Base-by-base conservation (phyloP, 345 rosid species). In the Lagerstroemia speciosa region DNA sequence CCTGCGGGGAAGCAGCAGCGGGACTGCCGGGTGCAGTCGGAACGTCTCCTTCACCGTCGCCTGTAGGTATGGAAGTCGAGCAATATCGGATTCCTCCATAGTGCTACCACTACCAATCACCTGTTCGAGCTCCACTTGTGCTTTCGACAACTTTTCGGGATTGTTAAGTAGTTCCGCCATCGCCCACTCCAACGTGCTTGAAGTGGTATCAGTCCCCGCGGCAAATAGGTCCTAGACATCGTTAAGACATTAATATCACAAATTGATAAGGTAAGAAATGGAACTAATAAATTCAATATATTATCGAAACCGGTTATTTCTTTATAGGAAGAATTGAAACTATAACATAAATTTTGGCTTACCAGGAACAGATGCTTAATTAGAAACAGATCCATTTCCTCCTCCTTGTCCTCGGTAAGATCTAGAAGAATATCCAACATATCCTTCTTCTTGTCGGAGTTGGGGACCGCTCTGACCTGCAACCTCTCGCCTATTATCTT, bases 161-260 rank as follows among this genome's bases (percentile, higher is more conserved):
- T 74, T 73, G 1, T 43, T 65, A 24, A 86, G 77, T 19, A 84
- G 27, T 57, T 86, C 91, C 3, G 82, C 60, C 87, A 84, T 70
- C 53, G 87, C 86, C 87, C 88, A 84, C 34, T 86, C 87, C 62
- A 86, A 15, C 9, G 89, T 80, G 73, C 32, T 75, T 8, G 85
- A 75, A 26, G 79, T 82, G 64, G 84, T 80, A 17, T 84, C 88
- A 2, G 80, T 65, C 5, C 84, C 86, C 0, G 80, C 83, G 19
- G 6, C 78, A 38, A 85, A 80, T 30, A 85, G 64, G 55, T 55
- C 81, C 84, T 58, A 27, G 63, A 24, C 53, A 53, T 26, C 0
- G 24, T 22, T 53, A 14, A 5, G 60, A n/a, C 9, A n/a, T n/a
- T 4, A 52, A 52, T 8, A 5, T 10, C 7, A 19, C 3, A 52